Percentiles rank a stretch among this genome's conserved stretches.
Conservation (phyloP, 108 stramenopile species). For the Licmophora abbreviata region DNA sequence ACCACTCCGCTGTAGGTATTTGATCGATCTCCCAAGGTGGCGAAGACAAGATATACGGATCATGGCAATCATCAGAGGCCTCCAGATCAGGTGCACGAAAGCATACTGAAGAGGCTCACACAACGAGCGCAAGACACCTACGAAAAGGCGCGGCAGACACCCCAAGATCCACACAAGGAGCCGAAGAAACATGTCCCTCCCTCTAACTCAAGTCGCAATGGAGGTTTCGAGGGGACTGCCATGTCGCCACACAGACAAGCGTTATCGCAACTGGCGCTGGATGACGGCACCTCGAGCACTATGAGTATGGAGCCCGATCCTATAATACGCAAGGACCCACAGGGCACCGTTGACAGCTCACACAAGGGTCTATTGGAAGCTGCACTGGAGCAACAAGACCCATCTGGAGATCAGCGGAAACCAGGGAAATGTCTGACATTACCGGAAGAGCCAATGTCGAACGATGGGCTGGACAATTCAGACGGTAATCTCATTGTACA, state of each 20-base stretch:
- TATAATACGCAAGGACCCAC: background rate
- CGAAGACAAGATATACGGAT: conserved; percentile 40
- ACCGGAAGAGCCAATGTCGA: conserved; percentile 48
- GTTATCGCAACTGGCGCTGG: background rate
- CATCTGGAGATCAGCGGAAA: conserved; percentile 8
- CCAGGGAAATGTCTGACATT: conserved; percentile 66
- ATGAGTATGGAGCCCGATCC: background rate
- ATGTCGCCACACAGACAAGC: background rate
- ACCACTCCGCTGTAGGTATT: background rate
- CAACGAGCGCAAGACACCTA: conserved; percentile 4
- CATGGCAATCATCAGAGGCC: conserved; percentile 35
- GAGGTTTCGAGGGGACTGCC: background rate
- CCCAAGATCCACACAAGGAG: background rate
- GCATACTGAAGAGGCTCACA: conserved; percentile 5
- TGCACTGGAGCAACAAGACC: conserved; percentile 6
- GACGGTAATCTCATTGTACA: conserved; percentile 74
- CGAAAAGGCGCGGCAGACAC: background rate
- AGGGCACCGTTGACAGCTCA: background rate
- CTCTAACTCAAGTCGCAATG: background rate
- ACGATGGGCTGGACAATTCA: conserved; percentile 58
- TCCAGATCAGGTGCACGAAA: background rate
- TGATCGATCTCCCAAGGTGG: conserved; percentile 31
- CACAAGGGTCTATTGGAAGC: conserved; percentile 6
- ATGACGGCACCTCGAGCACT: background rate
- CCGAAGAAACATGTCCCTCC: background rate